Conservation (phyloP, 2,329 filamentous ascomycete genomes). For the Aaosphaeria pasadenensis region DNA sequence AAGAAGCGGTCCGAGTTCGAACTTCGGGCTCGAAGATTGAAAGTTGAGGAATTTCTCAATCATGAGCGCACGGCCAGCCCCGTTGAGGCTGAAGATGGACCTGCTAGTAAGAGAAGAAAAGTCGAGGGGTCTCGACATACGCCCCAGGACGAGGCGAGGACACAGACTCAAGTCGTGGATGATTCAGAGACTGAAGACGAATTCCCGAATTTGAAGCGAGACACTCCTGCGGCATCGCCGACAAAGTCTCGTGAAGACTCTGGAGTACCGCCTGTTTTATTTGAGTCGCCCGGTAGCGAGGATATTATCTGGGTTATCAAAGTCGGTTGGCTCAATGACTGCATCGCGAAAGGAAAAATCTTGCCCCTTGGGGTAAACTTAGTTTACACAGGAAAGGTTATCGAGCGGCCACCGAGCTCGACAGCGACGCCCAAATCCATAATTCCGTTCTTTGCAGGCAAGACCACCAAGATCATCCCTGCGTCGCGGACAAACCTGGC, state of each 20-base stretch:
- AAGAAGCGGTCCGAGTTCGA: conserved; percentile 74
- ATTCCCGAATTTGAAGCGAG: conserved; percentile 1
- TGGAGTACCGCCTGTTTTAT: conserved; percentile 7
- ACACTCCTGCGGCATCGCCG: conserved; percentile 3
- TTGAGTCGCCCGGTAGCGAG: conserved; percentile 10
- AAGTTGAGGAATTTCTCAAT: conserved; percentile 50
- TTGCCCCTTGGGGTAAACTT: conserved; percentile 49
- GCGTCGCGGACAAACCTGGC: conserved; percentile 18
- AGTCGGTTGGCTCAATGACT: conserved; percentile 54
- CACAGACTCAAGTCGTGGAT: conserved; percentile 19
- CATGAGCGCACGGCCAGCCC: conserved; percentile 16
- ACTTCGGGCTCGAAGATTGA: conserved; percentile 64
- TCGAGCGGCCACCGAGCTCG: conserved; percentile 27
- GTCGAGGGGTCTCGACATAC: neutral
- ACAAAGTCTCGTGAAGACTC: conserved; percentile 2
- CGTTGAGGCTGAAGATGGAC: conserved; percentile 5
- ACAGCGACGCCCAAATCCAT: conserved; percentile 14
- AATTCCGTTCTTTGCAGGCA: conserved; percentile 10
- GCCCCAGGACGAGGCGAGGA: conserved; percentile 10
- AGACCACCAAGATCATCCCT: neutral
- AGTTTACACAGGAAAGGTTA: conserved; percentile 50
- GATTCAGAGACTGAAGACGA: conserved; percentile 13
- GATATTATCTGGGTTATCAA: conserved; percentile 50
- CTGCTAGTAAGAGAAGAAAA: conserved; percentile 16
- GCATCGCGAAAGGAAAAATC: conserved; percentile 39